phyloP scores from a whole-genome alignment of 495 filamentous ascomycete genomes.

The Sporormia fimetaria region DNA sequence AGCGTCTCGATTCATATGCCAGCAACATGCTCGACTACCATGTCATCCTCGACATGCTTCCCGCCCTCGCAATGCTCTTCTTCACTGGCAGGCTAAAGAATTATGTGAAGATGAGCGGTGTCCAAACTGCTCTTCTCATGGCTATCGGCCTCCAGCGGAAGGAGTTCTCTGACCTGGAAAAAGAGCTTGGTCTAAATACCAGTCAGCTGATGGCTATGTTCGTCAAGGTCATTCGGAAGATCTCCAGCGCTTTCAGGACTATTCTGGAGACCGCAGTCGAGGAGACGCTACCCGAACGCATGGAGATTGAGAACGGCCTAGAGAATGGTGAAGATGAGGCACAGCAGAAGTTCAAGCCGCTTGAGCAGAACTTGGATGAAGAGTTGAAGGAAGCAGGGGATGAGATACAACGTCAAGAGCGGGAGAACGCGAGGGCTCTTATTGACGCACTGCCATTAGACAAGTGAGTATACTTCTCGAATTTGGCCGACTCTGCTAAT shows the following conservation, averaged over 20 bases:
- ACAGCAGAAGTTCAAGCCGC: constrained; percentile 43
- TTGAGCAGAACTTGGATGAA: constrained; percentile 65
- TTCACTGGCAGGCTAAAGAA: constrained; percentile 63
- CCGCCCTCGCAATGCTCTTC: constrained; percentile 65
- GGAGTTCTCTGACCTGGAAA: constrained; percentile 66
- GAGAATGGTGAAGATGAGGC: constrained; percentile 29
- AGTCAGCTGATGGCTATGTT: constrained; percentile 91
- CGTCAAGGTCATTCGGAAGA: constrained; percentile 85
- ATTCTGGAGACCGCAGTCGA: constrained; percentile 65
- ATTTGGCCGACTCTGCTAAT: constrained; percentile 20
- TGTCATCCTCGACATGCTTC: constrained; percentile 89
- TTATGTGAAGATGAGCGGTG: constrained; percentile 53
- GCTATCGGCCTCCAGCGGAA: constrained; percentile 86
- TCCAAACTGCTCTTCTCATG: constrained; percentile 77
- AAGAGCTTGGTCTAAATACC: constrained; percentile 59
- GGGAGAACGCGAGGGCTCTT: constrained; percentile 67
- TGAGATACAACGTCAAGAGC: constrained; percentile 56
- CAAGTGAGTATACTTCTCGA: constrained; percentile 46
- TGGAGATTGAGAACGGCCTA: constrained; percentile 51
- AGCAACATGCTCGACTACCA: constrained; percentile 97
- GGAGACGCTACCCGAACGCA: constrained; percentile 54
- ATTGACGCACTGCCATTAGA: constrained; percentile 84
- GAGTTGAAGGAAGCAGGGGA: constrained; percentile 78
- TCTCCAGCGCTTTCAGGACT: constrained; percentile 60
- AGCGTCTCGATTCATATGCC: constrained; percentile 86